phyloP scores from a whole-genome alignment of 2,329 filamentous ascomycete species.

The Sphaerulina vaccinii region DNA sequence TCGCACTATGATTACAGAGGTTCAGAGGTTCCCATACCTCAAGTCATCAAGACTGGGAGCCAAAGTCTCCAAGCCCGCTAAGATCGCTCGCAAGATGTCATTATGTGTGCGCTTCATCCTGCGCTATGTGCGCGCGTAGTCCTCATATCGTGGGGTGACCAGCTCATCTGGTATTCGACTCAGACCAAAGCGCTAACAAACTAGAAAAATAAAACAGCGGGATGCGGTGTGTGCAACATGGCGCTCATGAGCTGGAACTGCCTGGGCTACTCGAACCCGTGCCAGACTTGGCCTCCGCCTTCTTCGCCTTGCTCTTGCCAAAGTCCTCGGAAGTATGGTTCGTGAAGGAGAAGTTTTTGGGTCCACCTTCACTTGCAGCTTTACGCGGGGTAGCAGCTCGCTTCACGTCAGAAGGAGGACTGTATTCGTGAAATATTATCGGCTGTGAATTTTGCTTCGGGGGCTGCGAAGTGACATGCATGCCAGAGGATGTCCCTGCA shows the following conservation, averaged over 20 bases:
- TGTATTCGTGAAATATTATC: constrained; percentile 49
- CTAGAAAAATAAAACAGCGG: not conserved
- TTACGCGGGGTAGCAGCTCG: constrained; percentile 34
- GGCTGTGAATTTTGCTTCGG: constrained; percentile 31
- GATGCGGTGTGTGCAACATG: not conserved
- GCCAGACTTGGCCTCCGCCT: constrained; percentile 14
- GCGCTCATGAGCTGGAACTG: constrained; percentile 21
- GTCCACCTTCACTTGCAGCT: constrained; percentile 33
- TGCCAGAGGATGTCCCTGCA: constrained; percentile 17
- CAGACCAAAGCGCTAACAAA: not conserved
- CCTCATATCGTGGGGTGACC: not conserved
- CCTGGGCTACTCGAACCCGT: constrained; percentile 25
- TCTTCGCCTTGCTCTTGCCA: constrained; percentile 34
- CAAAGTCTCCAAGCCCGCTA: too few relatives aligned
- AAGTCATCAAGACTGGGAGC: too few relatives aligned
- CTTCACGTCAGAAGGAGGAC: constrained; percentile 44
- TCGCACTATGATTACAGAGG: not conserved
- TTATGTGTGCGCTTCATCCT: not conserved
- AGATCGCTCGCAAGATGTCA: not conserved
- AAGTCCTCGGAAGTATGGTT: constrained; percentile 49
- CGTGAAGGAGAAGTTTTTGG: constrained; percentile 50
- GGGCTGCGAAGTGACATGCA: constrained; percentile 32
- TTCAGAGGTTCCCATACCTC: not conserved
- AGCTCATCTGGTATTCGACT: not conserved
- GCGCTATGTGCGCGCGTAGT: not conserved